Evolutionary conservation across 495 filamentous ascomycete species (phyloP), one percentile per base, ranked within the genome.

Genomic region (Trichoderma virens): DNA sequence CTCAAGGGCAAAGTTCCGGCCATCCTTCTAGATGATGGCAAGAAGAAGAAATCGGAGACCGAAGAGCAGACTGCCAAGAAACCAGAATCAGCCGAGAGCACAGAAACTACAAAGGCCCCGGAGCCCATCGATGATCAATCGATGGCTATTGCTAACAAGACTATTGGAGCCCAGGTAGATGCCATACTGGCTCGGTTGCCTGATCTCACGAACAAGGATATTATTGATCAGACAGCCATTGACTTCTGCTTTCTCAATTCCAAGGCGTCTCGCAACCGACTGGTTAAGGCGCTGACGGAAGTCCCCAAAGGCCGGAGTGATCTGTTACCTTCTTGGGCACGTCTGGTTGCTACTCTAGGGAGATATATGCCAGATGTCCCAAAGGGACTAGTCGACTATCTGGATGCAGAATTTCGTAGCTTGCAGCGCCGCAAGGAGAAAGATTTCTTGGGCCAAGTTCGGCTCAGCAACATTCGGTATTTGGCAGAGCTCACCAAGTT

Each of bases 161-260:
- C 92, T 2, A 92, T 99, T 65, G 94, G 94, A 30, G 93, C 94
- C 2, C 92, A 98, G 72, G 94, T 99, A 4, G 95, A 99, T 73
- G 89, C 92, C 20, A 80, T 99, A 31, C 80, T 99, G 27, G 82
- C 90, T 28, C 88, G 93, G 32, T 83, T 99, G 27, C 91, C 92
- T 0, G 94, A 99, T 60, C 77, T 98, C 64, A 92, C 91, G 59
- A 91, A 80, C 67, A 96, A 96, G 72, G 94, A 99, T 62, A 82
- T 87, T 62, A 89, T 97, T 64, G 94, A 99, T 71, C 86, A 97
- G 73, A 84, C 88, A 43, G 93, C 95, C 14, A 85, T 96, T 61
- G 93, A 97, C 70, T 99, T 99, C 70, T 98, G 94, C 75, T 97
- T 97, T 67, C 80, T 99, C 67, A 99, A 99, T 72, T 98, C 95